phyloP scores from a whole-genome alignment of 116 monocot genomes.

The Iris pallida region DNA sequence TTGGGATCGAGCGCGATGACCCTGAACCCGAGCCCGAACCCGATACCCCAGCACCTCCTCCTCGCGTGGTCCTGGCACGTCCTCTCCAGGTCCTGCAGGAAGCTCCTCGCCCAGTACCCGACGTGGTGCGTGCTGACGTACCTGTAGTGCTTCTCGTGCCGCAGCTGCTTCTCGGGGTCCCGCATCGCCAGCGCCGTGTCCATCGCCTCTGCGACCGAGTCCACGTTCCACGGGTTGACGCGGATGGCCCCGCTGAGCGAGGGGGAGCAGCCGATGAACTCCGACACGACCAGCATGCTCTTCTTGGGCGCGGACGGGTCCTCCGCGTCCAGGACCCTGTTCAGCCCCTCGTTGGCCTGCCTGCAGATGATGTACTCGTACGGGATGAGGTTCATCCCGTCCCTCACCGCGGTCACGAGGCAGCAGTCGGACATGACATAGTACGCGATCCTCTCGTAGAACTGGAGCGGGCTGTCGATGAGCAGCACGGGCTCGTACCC shows the following conservation, averaged over 20 bases:
- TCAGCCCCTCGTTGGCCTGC: slow-evolving; percentile 44
- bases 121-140: slow-evolving; percentile 72
- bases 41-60: slow-evolving; percentile 51
- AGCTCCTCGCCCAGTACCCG: slow-evolving; percentile 56
- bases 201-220: slow-evolving; percentile 59
- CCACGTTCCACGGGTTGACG: slow-evolving; percentile 79
- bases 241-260: slow-evolving; percentile 70
- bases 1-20: slow-evolving; percentile 47
- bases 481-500: slow-evolving; percentile 56
- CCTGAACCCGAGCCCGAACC: slow-evolving; percentile 49
- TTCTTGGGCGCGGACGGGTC: slow-evolving; percentile 25
- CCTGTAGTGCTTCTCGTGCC: slow-evolving; percentile 65
- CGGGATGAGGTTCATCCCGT: slow-evolving; percentile 80
- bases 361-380: slow-evolving; percentile 65
- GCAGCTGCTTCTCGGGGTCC: slow-evolving; percentile 42
- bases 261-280: slow-evolving; percentile 77
- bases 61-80: slow-evolving; percentile 51
- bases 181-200: slow-evolving; percentile 26
- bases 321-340: slow-evolving; percentile 19
- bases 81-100: slow-evolving; percentile 47
- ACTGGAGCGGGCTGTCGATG: slow-evolving; percentile 49
- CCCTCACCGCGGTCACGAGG: slow-evolving; percentile 67
- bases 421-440: slow-evolving; percentile 59
- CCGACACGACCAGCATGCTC: slow-evolving; percentile 64
- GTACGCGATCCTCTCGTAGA: slow-evolving; percentile 56